Percentiles rank a stretch among this genome's conserved stretches.
These are phyloP conservation scores for Epichloe festucae DNA, from an alignment of 2,329 filamentous ascomycete genomes.

Conservation along the genomic window DNA sequence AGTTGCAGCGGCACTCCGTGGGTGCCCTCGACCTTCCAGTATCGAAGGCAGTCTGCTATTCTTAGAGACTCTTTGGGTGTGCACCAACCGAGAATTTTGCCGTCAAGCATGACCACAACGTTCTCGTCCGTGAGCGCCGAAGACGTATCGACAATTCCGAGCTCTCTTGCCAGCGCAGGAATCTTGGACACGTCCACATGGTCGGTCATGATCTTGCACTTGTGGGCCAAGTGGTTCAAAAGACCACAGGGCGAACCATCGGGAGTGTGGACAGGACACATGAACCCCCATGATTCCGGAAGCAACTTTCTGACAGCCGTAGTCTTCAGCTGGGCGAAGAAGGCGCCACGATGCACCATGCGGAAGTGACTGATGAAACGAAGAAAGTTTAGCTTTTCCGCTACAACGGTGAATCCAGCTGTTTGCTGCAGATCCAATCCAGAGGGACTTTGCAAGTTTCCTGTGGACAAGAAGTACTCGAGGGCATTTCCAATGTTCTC, in stretches of 20 bases:
- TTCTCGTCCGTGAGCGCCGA: conserved; percentile 72
- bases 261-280: conserved; percentile 94
- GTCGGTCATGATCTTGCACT: conserved; percentile 77
- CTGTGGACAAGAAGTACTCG: conserved; percentile 93
- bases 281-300: conserved; percentile 94
- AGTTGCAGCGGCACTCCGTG: conserved; percentile 71
- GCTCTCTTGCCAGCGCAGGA: conserved; percentile 58
- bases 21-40: conserved; percentile 88
- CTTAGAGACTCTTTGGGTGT: conserved; percentile 67
- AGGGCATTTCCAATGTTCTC: conserved; percentile 78
- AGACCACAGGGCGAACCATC: conserved; percentile 92
- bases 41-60: conserved; percentile 75
- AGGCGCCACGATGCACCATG: conserved; percentile 97
- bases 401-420: conserved; percentile 90
- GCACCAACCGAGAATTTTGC: conserved; percentile 81
- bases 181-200: conserved; percentile 62
- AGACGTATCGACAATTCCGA: conserved; percentile 65
- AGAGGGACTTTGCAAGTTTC: conserved; percentile 81
- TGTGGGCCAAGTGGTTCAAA: conserved; percentile 89
- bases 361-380: conserved; percentile 98
- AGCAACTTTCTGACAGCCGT: conserved; percentile 91
- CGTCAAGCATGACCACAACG: conserved; percentile 82
- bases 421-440: conserved; percentile 90
- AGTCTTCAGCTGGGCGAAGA: conserved; percentile 95
- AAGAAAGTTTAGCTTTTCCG: conserved; percentile 97